Evolutionary conservation across 495 filamentous ascomycete species (phyloP).

Genomic region (Penicillium alfredii): DNA sequence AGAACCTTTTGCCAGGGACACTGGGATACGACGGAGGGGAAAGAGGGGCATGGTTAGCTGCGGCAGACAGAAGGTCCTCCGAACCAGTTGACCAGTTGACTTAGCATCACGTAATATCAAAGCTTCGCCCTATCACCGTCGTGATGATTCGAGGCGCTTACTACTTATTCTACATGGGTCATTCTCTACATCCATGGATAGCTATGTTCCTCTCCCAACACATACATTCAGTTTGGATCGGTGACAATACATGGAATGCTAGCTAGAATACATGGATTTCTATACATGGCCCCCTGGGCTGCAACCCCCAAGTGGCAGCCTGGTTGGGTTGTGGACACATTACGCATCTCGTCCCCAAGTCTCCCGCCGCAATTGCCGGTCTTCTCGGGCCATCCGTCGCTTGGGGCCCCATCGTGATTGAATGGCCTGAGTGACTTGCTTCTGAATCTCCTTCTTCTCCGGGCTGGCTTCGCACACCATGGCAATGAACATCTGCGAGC

Average conservation of each 20-base stretch:
- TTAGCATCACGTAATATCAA: no score
- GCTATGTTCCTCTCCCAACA: no score
- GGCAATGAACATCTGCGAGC: conserved; percentile 66
- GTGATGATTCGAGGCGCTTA: conserved; percentile 9
- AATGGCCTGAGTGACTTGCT: conserved; percentile 52
- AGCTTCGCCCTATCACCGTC: conserved; percentile 15
- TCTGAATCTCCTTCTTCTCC: conserved; percentile 45
- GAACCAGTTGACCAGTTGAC: background rate
- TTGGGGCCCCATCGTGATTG: conserved; percentile 69
- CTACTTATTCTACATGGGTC: no score
- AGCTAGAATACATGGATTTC: conserved; percentile 16
- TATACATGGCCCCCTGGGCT: no score
- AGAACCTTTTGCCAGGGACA: conserved; percentile 22
- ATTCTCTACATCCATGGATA: background rate
- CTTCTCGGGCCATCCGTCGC: conserved; percentile 65
- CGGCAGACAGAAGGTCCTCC: conserved; percentile 10
- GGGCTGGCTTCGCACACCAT: conserved; percentile 45
- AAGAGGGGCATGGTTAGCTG: conserved; percentile 34
- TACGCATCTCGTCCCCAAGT: conserved; percentile 47
- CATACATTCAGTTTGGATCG: no score
- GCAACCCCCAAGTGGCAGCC: no score
- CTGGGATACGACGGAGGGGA: conserved; percentile 32
- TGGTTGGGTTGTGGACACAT: no score
- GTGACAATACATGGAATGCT: no score
- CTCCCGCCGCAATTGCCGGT: conserved; percentile 60